These are phyloP conservation scores for Xylaria multiplex DNA, from an alignment of 2,329 filamentous ascomycete species.

Conservation along the genomic window DNA sequence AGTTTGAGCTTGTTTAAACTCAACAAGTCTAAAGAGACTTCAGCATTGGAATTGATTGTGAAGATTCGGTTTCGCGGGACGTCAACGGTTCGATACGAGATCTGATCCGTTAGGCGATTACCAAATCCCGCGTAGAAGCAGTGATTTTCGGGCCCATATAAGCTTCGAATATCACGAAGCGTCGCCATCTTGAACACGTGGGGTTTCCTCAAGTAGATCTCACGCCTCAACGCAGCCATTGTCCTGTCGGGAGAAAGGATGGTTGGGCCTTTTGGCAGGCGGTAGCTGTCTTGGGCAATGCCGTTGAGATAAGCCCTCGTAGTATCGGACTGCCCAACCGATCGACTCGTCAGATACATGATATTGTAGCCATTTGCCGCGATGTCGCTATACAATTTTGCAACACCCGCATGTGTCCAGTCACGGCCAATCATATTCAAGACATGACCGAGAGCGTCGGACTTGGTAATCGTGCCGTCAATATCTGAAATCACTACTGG, in stretches of 20 bases:
- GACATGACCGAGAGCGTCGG: slow-evolving; percentile 92
- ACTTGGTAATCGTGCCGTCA: slow-evolving; percentile 98
- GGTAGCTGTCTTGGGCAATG: slow-evolving; percentile 87
- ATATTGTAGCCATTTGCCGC: slow-evolving; percentile 97
- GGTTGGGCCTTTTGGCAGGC: slow-evolving; percentile 87
- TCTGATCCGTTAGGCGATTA: slow-evolving; percentile 93
- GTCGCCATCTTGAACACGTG: slow-evolving; percentile 99
- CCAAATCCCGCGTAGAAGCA: slow-evolving; percentile 98
- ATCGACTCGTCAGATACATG: slow-evolving; percentile 94
- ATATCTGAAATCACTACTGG: slow-evolving; percentile 99
- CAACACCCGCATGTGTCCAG: slow-evolving; percentile 97
- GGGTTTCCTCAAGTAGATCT: slow-evolving; percentile 94
- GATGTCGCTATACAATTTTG: slow-evolving; percentile 97
- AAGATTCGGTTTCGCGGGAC: slow-evolving; percentile 95
- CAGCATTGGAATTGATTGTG: slow-evolving; percentile 97
- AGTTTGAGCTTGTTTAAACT: slow-evolving; percentile 95
- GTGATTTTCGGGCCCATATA: slow-evolving; percentile 80
- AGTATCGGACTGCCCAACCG: slow-evolving; percentile 90
- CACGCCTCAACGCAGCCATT: slow-evolving; percentile 89
- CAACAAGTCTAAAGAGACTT: slow-evolving; percentile 89
- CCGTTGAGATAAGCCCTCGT: slow-evolving; percentile 91
- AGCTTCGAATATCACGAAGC: slow-evolving; percentile 87
- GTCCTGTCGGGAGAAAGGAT: slow-evolving; percentile 96
- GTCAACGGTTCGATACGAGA: slow-evolving; percentile 95
- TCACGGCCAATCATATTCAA: slow-evolving; percentile 96